Percentiles rank a stretch among this genome's conserved stretches.
phyloP scores from a whole-genome alignment of 371 early-diverging fungal species.

The Sporodiniella umbellata region DNA sequence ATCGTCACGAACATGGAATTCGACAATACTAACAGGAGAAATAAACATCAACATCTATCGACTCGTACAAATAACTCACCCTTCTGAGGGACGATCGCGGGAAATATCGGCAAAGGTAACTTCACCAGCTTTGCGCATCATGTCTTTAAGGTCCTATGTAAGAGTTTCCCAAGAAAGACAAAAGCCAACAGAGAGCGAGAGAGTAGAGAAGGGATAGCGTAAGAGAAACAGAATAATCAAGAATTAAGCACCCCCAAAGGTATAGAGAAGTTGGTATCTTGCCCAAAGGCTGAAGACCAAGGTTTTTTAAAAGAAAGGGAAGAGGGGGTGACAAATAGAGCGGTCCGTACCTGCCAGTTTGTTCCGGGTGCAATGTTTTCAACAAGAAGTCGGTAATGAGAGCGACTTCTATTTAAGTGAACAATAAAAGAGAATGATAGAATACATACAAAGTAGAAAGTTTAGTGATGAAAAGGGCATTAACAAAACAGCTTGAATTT shows the following conservation, averaged over 20 bases:
- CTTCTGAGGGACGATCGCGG: slow-evolving; percentile 79
- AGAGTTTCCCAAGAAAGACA: slow-evolving; percentile 5
- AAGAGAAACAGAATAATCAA: slow-evolving; percentile 4
- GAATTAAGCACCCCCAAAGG: slow-evolving; percentile 5
- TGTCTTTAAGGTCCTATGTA: slow-evolving; percentile 91
- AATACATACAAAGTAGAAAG: slow-evolving; percentile 18
- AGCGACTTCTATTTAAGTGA: slow-evolving; percentile 44
- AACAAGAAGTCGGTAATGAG: slow-evolving; percentile 65
- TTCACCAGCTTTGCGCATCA: slow-evolving; percentile 93
- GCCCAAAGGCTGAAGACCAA: neutral
- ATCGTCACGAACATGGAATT: slow-evolving; percentile 77
- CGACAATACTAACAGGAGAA: slow-evolving; percentile 70
- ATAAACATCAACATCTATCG: neutral
- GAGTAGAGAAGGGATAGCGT: slow-evolving; percentile 1
- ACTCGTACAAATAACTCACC: slow-evolving; percentile 54
- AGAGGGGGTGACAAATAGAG: slow-evolving; percentile 6
- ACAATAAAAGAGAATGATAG: too few relatives aligned
- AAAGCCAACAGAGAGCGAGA: slow-evolving; percentile 16
- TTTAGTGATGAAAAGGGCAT: neutral
- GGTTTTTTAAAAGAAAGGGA: slow-evolving; percentile 4
- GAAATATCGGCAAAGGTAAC: slow-evolving; percentile 91
- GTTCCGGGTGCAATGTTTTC: slow-evolving; percentile 69
- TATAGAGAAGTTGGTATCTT: slow-evolving; percentile 12
- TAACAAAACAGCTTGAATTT: neutral
- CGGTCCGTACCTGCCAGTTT: slow-evolving; percentile 78